These are phyloP conservation scores for Trichoderma sp. DNA, from an alignment of 2,329 filamentous ascomycete genomes.

Conservation along the genomic window DNA sequence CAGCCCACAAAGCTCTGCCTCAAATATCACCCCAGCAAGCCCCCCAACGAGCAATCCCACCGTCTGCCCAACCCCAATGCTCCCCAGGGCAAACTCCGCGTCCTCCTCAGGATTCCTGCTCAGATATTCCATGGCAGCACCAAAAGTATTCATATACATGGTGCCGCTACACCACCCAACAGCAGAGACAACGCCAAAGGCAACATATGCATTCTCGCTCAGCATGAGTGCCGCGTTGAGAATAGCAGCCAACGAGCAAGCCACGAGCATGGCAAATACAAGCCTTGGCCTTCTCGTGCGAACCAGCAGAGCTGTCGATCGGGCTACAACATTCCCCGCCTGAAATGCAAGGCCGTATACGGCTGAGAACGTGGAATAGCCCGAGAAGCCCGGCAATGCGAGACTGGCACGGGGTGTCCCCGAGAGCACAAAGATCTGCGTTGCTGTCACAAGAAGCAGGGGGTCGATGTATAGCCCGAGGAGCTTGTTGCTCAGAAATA, in stretches of 20 bases:
- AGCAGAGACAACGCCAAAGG: background rate
- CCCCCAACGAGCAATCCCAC: constrained; percentile 2
- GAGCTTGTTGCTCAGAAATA: constrained; percentile 1
- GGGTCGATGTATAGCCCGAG: constrained; percentile 13
- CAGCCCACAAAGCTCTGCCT: constrained; percentile 12
- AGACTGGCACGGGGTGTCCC: constrained; percentile 6
- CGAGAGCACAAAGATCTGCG: background rate
- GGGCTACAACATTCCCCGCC: background rate
- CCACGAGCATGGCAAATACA: background rate
- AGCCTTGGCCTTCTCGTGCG: constrained; percentile 2
- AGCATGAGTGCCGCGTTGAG: background rate
- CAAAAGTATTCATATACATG: constrained; percentile 12
- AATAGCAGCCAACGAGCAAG: background rate
- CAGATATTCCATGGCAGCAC: constrained; percentile 7
- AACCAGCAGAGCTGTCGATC: constrained; percentile 3
- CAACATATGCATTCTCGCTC: background rate
- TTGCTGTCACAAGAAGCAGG: constrained; percentile 12
- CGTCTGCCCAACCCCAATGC: constrained; percentile 9
- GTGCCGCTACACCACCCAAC: constrained; percentile 4
- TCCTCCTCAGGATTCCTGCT: background rate
- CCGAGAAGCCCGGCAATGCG: background rate
- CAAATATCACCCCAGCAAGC: constrained; percentile 1
- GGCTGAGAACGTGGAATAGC: constrained; percentile 5
- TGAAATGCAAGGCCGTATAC: background rate
- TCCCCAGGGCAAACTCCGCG: constrained; percentile 11